Conservation (phyloP, 2,329 filamentous ascomycete genomes). For the Fusarium sp. region DNA sequence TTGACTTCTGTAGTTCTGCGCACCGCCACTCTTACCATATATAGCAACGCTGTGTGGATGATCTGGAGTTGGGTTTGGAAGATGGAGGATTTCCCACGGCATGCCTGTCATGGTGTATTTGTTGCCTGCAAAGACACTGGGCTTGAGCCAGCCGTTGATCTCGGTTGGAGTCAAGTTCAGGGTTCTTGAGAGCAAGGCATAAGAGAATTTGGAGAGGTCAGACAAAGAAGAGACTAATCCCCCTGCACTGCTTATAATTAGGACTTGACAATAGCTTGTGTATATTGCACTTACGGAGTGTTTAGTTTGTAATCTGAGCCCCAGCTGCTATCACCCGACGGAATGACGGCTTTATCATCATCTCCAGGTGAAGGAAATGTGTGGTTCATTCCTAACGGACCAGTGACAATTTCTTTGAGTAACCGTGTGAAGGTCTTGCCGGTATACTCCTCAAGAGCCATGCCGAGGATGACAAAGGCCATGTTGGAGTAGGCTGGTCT, state of each 20-base stretch:
- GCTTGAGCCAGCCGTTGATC: slow-evolving; percentile 51
- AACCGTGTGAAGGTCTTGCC: slow-evolving; percentile 46
- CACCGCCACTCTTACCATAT: slow-evolving; percentile 51
- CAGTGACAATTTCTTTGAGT: slow-evolving; percentile 34
- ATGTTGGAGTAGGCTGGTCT: slow-evolving; percentile 56
- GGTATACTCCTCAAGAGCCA: slow-evolving; percentile 48
- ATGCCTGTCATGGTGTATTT: slow-evolving; percentile 48
- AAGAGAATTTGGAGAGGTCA: slow-evolving; percentile 46
- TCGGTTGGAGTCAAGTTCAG: slow-evolving; percentile 40
- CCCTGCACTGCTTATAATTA: slow-evolving; percentile 43
- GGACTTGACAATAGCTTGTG: accelerated
- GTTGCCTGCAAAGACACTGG: slow-evolving; percentile 46
- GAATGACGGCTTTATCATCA: slow-evolving; percentile 47
- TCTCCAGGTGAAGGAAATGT: slow-evolving; percentile 47
- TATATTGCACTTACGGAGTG: slow-evolving; percentile 43
- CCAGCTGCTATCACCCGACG: slow-evolving; percentile 48
- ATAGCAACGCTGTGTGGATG: slow-evolving; percentile 49
- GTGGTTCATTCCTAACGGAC: slow-evolving; percentile 22
- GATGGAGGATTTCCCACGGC: slow-evolving; percentile 53
- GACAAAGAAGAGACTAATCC: slow-evolving; percentile 50
- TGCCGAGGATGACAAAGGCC: slow-evolving; percentile 51
- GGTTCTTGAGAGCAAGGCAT: slow-evolving; percentile 45
- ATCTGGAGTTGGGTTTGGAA: slow-evolving; percentile 37
- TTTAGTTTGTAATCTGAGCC: slow-evolving; percentile 49
- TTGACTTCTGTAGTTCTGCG: slow-evolving; percentile 50